phyloP scores from a whole-genome alignment of 176 grass and related monocot species.

The Avena sativa region DNA sequence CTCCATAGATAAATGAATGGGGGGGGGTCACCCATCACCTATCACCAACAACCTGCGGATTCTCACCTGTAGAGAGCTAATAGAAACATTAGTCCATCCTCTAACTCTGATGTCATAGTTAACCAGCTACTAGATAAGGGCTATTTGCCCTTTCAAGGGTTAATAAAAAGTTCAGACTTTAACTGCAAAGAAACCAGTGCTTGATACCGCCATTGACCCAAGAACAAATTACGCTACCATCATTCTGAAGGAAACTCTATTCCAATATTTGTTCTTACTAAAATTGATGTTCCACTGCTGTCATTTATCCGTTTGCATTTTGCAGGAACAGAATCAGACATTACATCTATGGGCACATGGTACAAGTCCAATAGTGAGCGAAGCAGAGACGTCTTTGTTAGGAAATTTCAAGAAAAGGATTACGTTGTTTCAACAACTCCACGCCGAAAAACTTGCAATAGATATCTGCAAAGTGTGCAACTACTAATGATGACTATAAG shows the following conservation, averaged over 20 bases:
- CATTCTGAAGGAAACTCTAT: not conserved
- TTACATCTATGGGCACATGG: not conserved
- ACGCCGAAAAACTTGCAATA: constrained; percentile 13
- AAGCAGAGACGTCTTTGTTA: not conserved
- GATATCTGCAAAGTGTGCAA: not conserved
- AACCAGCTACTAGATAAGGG: no score
- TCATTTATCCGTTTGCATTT: not conserved
- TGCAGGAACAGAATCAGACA: not conserved
- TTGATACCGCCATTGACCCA: not conserved
- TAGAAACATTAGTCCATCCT: no score
- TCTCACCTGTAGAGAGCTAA: no score
- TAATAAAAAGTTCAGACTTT: not conserved
- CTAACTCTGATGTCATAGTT: no score
- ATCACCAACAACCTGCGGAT: no score
- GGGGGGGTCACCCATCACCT: no score
- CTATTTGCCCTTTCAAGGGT: no score
- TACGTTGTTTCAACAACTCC: not conserved
- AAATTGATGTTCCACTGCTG: not conserved
- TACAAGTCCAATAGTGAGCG: not conserved
- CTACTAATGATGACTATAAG: not conserved
- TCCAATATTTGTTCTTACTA: not conserved
- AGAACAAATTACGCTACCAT: not conserved
- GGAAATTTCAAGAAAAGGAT: constrained; percentile 11
- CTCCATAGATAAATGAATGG: no score
- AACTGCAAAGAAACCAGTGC: not conserved